Evolutionary conservation across 805 yeast species (phyloP).

Genomic region (Suhomyces sp.): DNA sequence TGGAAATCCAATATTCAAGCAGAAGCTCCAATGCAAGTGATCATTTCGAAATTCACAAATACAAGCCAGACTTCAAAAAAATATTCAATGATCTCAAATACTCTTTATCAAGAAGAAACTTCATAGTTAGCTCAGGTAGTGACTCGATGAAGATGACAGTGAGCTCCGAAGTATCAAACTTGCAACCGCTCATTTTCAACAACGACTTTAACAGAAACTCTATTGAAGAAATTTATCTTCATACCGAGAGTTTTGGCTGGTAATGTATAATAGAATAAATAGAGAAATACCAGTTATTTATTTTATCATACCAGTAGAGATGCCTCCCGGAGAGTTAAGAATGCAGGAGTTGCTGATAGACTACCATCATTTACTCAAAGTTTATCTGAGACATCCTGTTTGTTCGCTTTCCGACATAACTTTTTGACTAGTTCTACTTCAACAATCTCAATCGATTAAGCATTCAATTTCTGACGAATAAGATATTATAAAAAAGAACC

Average conservation of each 20-base stretch:
- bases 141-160: slow-evolving; percentile 35
- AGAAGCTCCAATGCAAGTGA: not conserved
- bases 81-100: slow-evolving; percentile 15
- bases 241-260: slow-evolving; percentile 53
- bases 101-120: slow-evolving; percentile 29
- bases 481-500: not conserved
- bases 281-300: not conserved
- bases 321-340: too few relatives aligned
- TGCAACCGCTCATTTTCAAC: slow-evolving; percentile 36
- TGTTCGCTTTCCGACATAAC: too few relatives aligned
- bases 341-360: too few relatives aligned
- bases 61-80: slow-evolving; percentile 19
- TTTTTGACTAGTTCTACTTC: too few relatives aligned
- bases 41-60: slow-evolving; percentile 14
- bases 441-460: too few relatives aligned
- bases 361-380: too few relatives aligned
- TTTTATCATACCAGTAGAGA: too few relatives aligned
- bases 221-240: slow-evolving; percentile 47
- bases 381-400: too few relatives aligned
- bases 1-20: not conserved
- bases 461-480: not conserved
- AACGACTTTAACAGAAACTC: slow-evolving; percentile 19
- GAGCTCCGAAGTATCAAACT: slow-evolving; percentile 37
- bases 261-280: slow-evolving; percentile 9
- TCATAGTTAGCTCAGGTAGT: slow-evolving; percentile 48